A percentile compares a stretch with the other conserved stretches of the same genome.
Conservation (phyloP, 768 basidiomycete species). For the Rhizopogon vesiculosus region DNA sequence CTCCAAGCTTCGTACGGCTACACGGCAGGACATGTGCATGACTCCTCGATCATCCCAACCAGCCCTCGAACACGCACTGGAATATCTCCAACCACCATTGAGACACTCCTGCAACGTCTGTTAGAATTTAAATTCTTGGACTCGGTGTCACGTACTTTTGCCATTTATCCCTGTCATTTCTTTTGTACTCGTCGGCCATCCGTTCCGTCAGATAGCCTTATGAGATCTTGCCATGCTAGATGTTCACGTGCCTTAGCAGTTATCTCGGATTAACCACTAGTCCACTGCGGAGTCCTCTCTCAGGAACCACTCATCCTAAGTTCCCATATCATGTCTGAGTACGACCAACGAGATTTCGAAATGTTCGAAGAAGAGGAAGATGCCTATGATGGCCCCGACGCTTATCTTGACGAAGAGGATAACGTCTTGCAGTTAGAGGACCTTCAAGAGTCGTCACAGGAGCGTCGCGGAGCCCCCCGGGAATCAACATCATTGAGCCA, state of each 20-base stretch:
- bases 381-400: conserved; percentile 30
- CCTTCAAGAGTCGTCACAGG: background rate
- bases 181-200: background rate
- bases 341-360: conserved; percentile 15
- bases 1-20: too few relatives aligned
- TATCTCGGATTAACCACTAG: background rate
- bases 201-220: background rate
- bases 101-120: too few relatives aligned
- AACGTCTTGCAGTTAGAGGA: conserved; percentile 30
- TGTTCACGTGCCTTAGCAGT: background rate
- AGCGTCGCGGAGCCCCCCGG: background rate
- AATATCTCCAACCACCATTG: too few relatives aligned
- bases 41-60: too few relatives aligned
- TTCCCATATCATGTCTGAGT: conserved; percentile 11
- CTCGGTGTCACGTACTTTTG: background rate
- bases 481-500: conserved; percentile 14
- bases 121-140: background rate
- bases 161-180: background rate
- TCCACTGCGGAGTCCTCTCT: too few relatives aligned
- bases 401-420: conserved; percentile 27
- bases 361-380: conserved; percentile 26
- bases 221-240: background rate
- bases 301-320: background rate
- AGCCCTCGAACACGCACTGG: too few relatives aligned
- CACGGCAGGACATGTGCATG: too few relatives aligned